Conservation (phyloP, 139 green algal species). For the Pedinophyceae sp. region DNA sequence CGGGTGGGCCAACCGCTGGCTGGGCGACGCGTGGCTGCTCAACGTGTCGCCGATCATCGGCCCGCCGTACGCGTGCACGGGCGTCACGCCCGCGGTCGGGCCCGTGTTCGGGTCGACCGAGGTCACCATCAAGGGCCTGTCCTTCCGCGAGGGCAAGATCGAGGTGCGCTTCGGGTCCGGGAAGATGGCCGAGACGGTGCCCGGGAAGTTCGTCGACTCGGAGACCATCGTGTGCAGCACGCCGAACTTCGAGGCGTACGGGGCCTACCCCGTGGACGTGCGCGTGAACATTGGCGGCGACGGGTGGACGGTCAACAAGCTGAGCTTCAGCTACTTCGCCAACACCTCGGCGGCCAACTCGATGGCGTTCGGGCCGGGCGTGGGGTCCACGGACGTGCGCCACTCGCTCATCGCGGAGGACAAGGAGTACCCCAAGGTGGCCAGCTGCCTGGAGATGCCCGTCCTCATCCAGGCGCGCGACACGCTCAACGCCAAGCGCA, state of each 20-base stretch:
- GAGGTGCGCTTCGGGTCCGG: slow-evolving; percentile 34
- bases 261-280: slow-evolving; percentile 50
- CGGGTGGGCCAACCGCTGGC: slow-evolving; percentile 68
- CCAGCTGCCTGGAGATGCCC: slow-evolving; percentile 44
- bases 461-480: slow-evolving; percentile 64
- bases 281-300: slow-evolving; percentile 42
- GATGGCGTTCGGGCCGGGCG: slow-evolving; percentile 59
- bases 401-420: background rate
- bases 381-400: slow-evolving; percentile 10
- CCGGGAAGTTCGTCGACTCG: slow-evolving; percentile 43
- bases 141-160: slow-evolving; percentile 59
- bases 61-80: slow-evolving; percentile 69
- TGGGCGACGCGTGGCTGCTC: slow-evolving; percentile 60
- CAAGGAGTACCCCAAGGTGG: background rate
- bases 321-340: slow-evolving; percentile 66
- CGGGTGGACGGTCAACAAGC: slow-evolving; percentile 76
- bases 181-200: slow-evolving; percentile 44
- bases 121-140: slow-evolving; percentile 54
- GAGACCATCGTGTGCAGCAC: slow-evolving; percentile 36
- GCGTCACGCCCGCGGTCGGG: slow-evolving; percentile 42
- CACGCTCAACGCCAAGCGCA: slow-evolving; percentile 54
- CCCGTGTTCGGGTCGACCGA: slow-evolving; percentile 67
- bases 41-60: slow-evolving; percentile 73
- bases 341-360: slow-evolving; percentile 66
- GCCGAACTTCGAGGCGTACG: slow-evolving; percentile 65